Percentiles rank a stretch among this genome's conserved stretches.
Conservation (phyloP, 257 asterid species). For the Fraxinus pennsylvanica region DNA sequence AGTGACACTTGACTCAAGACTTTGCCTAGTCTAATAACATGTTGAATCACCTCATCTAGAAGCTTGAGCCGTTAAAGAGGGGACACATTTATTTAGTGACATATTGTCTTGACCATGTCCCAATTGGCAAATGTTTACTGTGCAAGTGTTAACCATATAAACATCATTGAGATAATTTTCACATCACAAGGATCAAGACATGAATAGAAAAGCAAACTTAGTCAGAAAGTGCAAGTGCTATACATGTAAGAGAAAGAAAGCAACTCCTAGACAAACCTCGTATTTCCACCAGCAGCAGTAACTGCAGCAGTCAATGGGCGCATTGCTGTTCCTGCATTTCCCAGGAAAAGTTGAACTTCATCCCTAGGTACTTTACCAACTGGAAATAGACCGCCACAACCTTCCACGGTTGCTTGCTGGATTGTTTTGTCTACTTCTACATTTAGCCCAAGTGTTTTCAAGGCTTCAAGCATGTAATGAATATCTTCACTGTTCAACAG, state of each 20-base stretch:
- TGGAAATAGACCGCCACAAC: conserved; percentile 85
- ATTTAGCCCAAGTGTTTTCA: conserved; percentile 80
- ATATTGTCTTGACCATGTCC: not conserved
- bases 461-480: conserved; percentile 93
- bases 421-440: conserved; percentile 76
- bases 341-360: conserved; percentile 90
- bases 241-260: not conserved
- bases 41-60: not conserved
- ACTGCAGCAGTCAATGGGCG: conserved; percentile 98
- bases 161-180: not conserved
- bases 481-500: conserved; percentile 87
- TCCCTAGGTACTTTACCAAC: conserved; percentile 68
- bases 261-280: conserved; percentile 48
- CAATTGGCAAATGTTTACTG: not conserved
- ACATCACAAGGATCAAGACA: not conserved
- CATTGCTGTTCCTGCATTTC: conserved; percentile 99
- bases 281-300: conserved; percentile 87
- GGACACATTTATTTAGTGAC: not conserved
- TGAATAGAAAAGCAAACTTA: not conserved
- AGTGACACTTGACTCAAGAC: not conserved
- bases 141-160: not conserved
- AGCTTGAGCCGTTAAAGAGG: not conserved
- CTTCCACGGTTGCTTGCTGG: conserved; percentile 82
- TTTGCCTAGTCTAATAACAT: not conserved
- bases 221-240: not conserved